Evolutionary conservation across 139 green algal genomes (phyloP).

Genomic region (Micractinium conductrix): DNA sequence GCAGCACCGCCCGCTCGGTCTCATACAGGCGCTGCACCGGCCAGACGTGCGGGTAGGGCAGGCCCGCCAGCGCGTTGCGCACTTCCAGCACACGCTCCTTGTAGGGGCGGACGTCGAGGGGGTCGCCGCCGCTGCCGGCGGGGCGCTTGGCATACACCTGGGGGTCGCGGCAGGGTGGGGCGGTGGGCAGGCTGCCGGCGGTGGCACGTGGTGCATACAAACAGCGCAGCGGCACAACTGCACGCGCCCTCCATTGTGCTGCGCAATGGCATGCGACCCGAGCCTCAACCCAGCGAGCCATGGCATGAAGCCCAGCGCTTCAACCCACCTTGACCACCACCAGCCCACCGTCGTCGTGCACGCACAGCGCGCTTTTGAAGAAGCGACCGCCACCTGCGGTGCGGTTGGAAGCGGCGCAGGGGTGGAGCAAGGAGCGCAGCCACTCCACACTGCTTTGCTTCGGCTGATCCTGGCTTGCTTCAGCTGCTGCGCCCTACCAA

Average conservation of each 20-base stretch:
- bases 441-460: too few species aligned
- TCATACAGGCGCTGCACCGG: constrained; percentile 62
- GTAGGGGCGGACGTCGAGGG: constrained; percentile 61
- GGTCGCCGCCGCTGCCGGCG: constrained; percentile 44
- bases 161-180: too few species aligned
- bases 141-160: constrained; percentile 90
- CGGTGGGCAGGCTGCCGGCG: neutral
- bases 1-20: constrained; percentile 47
- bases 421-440: neutral
- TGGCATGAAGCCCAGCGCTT: too few species aligned
- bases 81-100: constrained; percentile 76
- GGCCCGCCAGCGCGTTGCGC: constrained; percentile 31
- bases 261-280: too few species aligned
- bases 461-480: too few species aligned
- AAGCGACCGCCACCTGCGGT: constrained; percentile 83
- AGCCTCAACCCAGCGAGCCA: too few species aligned
- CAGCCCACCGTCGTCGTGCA: constrained; percentile 89
- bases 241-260: too few species aligned
- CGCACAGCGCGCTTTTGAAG: constrained; percentile 87
- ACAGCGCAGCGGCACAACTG: too few species aligned
- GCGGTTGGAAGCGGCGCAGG: neutral
- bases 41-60: constrained; percentile 72
- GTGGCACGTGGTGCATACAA: too few species aligned
- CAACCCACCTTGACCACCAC: constrained; percentile 94
- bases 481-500: too few species aligned